These are phyloP conservation scores for Aristolochia fimbriata DNA, from an alignment of 164 flowering plant species.

Conservation along the genomic window DNA sequence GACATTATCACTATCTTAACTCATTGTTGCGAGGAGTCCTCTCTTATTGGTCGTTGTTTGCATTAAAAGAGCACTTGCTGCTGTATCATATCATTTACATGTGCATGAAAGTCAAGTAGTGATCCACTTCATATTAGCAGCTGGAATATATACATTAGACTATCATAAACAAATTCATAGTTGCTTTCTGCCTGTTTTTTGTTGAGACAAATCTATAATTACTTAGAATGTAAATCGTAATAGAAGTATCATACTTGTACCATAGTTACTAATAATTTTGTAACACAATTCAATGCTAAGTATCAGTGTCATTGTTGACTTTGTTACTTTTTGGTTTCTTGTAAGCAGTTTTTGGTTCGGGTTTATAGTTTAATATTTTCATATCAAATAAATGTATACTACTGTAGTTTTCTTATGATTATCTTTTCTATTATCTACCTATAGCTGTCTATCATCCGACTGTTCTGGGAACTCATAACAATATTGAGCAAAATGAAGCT, in stretches of 20 bases:
- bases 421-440: constrained; percentile 48
- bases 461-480: constrained; percentile 62
- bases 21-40: too few species aligned
- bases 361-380: constrained; percentile 5
- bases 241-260: not conserved
- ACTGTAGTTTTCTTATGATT: constrained; percentile 31
- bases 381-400: constrained; percentile 21
- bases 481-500: constrained; percentile 82
- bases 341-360: constrained; percentile 1
- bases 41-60: too few species aligned
- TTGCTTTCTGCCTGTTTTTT: too few species aligned
- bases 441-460: constrained; percentile 81
- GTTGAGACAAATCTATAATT: too few species aligned
- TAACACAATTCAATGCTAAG: not conserved
- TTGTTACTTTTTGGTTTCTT: constrained; percentile 1
- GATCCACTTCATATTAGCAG: too few species aligned
- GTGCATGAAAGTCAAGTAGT: too few species aligned
- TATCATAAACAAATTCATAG: too few species aligned
- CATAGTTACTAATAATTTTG: not conserved
- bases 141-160: too few species aligned
- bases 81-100: too few species aligned
- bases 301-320: not conserved
- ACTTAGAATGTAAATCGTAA: not conserved
- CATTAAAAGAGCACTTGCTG: too few species aligned
- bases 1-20: too few species aligned